Conservation (phyloP, 2,329 filamentous ascomycete species). For the Atkinsonella texensis region DNA sequence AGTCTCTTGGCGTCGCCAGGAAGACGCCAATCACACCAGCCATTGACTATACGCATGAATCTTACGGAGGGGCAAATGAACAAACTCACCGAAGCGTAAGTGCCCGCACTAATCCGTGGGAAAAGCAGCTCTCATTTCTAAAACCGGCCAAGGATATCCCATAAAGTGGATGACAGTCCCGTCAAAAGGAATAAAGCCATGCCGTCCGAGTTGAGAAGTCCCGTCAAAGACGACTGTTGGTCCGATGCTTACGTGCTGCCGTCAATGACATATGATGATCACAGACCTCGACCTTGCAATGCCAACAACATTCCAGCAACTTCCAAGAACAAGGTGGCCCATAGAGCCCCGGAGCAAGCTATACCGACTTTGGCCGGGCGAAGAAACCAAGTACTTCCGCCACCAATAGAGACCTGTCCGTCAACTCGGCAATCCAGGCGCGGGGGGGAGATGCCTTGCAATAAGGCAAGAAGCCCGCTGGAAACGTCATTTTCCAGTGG, state of each 20-base stretch:
- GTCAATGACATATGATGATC: not conserved
- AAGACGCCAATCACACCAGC: constrained; percentile 22
- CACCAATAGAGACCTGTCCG: constrained; percentile 1
- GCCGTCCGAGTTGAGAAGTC: not conserved
- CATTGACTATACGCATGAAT: constrained; percentile 34
- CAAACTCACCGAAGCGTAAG: constrained; percentile 34
- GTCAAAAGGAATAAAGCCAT: constrained; percentile 10
- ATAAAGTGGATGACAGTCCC: constrained; percentile 18
- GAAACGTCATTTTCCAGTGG: not conserved
- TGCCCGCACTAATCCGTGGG: not conserved
- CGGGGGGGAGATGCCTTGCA: not conserved
- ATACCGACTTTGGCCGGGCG: constrained; percentile 2
- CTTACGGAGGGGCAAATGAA: constrained; percentile 37
- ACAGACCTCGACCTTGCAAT: not conserved
- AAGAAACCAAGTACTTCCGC: constrained; percentile 1
- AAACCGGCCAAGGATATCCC: constrained; percentile 19
- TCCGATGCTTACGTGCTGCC: constrained; percentile 2
- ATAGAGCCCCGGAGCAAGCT: not conserved
- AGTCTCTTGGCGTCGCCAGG: constrained; percentile 21
- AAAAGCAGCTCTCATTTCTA: not conserved
- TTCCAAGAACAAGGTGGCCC: not conserved
- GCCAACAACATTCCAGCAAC: not conserved
- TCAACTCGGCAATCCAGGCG: constrained; percentile 6
- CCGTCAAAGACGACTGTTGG: not conserved
- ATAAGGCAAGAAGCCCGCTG: not conserved